Conservation (phyloP, 129 eudicot species). For the Heracleum sosnowskyi region DNA sequence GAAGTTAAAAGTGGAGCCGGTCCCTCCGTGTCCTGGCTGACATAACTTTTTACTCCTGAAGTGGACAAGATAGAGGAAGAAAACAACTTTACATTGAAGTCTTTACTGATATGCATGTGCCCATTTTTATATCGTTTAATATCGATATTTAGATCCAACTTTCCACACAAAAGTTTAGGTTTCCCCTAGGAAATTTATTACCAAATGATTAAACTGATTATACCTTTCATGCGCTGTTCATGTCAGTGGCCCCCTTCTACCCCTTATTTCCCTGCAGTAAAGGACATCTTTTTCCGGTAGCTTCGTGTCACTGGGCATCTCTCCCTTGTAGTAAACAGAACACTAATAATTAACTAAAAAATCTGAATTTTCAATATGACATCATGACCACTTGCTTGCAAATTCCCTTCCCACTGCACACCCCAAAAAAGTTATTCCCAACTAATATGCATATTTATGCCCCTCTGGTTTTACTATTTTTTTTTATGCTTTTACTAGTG, state of each 20-base stretch:
- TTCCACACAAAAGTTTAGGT: neutral
- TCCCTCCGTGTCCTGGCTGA: constrained; percentile 4
- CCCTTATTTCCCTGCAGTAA: neutral
- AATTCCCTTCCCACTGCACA: neutral
- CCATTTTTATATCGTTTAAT: neutral
- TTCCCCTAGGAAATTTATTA: neutral
- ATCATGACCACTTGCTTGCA: neutral
- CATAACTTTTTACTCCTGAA: constrained; percentile 8
- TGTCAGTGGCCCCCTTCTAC: neutral
- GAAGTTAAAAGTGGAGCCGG: constrained; percentile 5
- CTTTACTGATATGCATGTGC: constrained; percentile 2
- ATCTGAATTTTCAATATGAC: neutral
- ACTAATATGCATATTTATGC: neutral
- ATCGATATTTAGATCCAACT: neutral
- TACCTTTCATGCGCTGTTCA: neutral
- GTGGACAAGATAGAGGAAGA: constrained; percentile 10
- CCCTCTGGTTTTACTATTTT: neutral
- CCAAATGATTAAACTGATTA: neutral
- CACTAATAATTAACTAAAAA: neutral
- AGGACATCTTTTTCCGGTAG: neutral
- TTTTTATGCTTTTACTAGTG: neutral
- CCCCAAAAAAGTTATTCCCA: neutral
- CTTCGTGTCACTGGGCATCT: neutral
- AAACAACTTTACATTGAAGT: neutral
- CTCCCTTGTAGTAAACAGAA: neutral